Conservation (phyloP, 495 filamentous ascomycete species). For the Diplogelasinospora grovesii region DNA sequence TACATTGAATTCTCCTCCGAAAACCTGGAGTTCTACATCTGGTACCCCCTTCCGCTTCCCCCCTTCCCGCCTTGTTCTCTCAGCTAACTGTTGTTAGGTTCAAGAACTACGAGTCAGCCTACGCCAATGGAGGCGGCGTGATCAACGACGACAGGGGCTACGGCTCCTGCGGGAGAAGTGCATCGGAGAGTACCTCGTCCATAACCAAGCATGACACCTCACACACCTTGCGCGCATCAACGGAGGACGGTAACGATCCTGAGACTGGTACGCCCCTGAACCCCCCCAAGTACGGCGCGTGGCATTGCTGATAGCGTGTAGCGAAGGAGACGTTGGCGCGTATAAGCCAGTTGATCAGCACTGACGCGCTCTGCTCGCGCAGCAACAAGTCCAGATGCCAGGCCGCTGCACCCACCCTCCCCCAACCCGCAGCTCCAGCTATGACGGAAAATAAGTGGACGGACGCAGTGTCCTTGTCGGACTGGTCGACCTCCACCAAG, state of each 20-base stretch:
- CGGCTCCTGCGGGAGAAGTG: slow-evolving; percentile 17
- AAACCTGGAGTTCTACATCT: slow-evolving; percentile 66
- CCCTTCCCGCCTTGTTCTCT: not conserved
- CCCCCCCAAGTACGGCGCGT: no score
- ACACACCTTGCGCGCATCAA: slow-evolving; percentile 1
- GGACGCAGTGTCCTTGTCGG: no score
- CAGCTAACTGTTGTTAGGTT: slow-evolving; percentile 20
- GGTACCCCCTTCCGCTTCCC: slow-evolving; percentile 66
- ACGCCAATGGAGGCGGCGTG: slow-evolving; percentile 14
- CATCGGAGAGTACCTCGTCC: slow-evolving; percentile 22
- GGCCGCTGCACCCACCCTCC: slow-evolving; percentile 3
- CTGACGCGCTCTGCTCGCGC: slow-evolving; percentile 22
- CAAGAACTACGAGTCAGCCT: slow-evolving; percentile 35
- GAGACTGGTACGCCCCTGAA: slow-evolving; percentile 18
- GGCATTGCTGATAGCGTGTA: no score
- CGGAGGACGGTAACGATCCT: slow-evolving; percentile 9
- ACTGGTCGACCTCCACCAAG: no score
- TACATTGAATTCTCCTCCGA: slow-evolving; percentile 33
- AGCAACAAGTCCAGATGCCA: slow-evolving; percentile 11
- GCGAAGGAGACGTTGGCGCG: slow-evolving; percentile 26
- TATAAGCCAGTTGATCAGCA: slow-evolving; percentile 29
- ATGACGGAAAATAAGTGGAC: no score
- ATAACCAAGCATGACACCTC: slow-evolving; percentile 9
- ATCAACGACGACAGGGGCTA: slow-evolving; percentile 21
- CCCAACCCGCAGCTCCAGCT: not conserved